Evolutionary conservation across 805 yeast species (phyloP).

Genomic region (Candida taoyuanica): DNA sequence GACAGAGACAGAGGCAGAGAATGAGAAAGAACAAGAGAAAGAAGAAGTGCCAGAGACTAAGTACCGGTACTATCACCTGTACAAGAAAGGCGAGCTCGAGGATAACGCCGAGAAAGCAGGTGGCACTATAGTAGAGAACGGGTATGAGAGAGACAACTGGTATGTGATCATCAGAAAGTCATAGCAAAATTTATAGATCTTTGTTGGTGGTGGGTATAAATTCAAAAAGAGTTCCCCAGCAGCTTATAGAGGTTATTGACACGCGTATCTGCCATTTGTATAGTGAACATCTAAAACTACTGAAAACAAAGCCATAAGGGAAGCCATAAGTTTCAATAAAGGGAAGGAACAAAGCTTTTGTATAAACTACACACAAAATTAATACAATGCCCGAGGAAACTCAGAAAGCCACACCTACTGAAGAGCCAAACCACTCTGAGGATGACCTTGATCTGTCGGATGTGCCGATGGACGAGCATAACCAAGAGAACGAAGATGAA

Average conservation of each 20-base stretch:
- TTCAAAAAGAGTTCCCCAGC: not conserved
- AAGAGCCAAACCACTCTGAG: constrained; percentile 2
- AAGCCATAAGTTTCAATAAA: too few relatives aligned
- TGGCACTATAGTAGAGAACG: constrained; percentile 57
- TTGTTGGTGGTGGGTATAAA: too few relatives aligned
- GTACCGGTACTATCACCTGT: constrained; percentile 85
- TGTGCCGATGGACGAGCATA: constrained; percentile 26
- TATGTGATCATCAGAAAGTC: constrained; percentile 50
- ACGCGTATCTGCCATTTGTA: constrained; percentile 3
- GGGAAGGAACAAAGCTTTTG: too few relatives aligned
- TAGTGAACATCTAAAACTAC: too few relatives aligned
- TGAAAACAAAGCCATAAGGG: too few relatives aligned
- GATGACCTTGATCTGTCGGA: constrained; percentile 27
- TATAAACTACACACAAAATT: too few relatives aligned
- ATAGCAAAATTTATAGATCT: not conserved
- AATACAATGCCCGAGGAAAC: too few relatives aligned
- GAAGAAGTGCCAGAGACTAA: constrained; percentile 42
- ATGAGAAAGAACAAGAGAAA: constrained; percentile 17
- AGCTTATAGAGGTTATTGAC: not conserved
- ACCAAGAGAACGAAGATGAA: constrained; percentile 6
- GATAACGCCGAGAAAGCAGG: constrained; percentile 71
- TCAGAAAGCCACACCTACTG: too few relatives aligned
- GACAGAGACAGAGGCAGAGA: constrained; percentile 25
- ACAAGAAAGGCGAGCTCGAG: constrained; percentile 76
- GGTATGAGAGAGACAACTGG: constrained; percentile 96